phyloP scores from a whole-genome alignment of 352 stramenopile genomes.

The Globisporangium barbulae region DNA sequence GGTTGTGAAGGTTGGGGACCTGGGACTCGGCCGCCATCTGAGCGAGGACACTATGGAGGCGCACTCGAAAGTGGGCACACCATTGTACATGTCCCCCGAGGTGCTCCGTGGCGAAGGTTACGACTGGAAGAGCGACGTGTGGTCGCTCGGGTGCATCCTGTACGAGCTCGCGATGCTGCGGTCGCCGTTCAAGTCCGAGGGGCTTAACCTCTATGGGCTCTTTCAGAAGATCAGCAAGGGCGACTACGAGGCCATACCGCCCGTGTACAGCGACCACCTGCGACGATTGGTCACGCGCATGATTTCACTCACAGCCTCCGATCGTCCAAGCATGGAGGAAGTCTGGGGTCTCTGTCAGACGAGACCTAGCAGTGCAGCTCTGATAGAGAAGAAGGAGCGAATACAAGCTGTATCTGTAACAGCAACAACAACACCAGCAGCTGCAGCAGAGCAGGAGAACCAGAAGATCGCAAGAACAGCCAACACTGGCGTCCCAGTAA shows the following conservation, averaged over 20 bases:
- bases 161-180: slow-evolving; percentile 95
- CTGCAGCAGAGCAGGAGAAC: slow-evolving; percentile 3
- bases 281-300: slow-evolving; percentile 59
- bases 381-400: slow-evolving; percentile 11
- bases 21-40: slow-evolving; percentile 71
- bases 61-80: slow-evolving; percentile 91
- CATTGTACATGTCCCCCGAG: slow-evolving; percentile 95
- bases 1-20: slow-evolving; percentile 87
- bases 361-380: slow-evolving; percentile 23
- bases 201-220: slow-evolving; percentile 87
- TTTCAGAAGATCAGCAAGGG: slow-evolving; percentile 93
- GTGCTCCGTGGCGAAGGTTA: slow-evolving; percentile 92
- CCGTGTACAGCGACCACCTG: slow-evolving; percentile 66
- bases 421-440: background rate
- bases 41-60: slow-evolving; percentile 82
- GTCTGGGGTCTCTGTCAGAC: slow-evolving; percentile 56
- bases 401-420: slow-evolving; percentile 1
- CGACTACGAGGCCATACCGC: slow-evolving; percentile 61
- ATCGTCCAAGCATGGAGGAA: slow-evolving; percentile 60
- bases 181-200: slow-evolving; percentile 93
- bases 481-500: background rate
- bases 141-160: slow-evolving; percentile 93
- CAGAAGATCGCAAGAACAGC: slow-evolving; percentile 8
- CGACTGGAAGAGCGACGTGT: slow-evolving; percentile 95
- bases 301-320: slow-evolving; percentile 56